Evolutionary conservation across 768 basidiomycete species (phyloP).

Genomic region (Xerocomellus amylosporus): DNA sequence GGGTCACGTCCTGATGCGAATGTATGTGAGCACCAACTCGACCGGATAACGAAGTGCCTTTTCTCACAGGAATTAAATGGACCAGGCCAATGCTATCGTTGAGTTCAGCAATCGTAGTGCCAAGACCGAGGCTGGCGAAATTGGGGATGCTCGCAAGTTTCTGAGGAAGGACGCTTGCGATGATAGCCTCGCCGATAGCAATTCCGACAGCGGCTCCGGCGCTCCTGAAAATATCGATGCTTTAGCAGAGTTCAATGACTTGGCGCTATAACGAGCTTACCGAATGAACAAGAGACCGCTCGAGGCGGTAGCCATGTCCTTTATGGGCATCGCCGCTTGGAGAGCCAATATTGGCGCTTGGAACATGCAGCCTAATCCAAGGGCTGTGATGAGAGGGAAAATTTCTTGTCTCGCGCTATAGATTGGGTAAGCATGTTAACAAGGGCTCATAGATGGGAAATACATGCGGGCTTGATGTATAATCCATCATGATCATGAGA

Average conservation of each 20-base stretch:
- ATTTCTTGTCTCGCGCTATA: conserved; percentile 56
- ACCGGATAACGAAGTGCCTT: not conserved
- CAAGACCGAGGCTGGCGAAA: conserved; percentile 23
- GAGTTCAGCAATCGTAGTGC: conserved; percentile 43
- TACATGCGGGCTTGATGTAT: conserved; percentile 40
- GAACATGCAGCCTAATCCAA: conserved; percentile 66
- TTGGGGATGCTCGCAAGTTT: conserved; percentile 36
- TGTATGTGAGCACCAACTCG: not conserved
- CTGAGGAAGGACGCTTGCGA: conserved; percentile 47
- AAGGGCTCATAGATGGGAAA: not conserved
- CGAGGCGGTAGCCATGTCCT: conserved; percentile 83
- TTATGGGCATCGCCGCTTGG: conserved; percentile 87
- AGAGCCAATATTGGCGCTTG: conserved; percentile 66
- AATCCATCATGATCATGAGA: conserved; percentile 69
- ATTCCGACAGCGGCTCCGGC: conserved; percentile 78
- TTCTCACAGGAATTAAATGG: conserved; percentile 29
- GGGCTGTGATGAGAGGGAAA: conserved; percentile 62
- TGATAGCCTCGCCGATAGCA: conserved; percentile 69
- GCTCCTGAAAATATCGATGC: conserved; percentile 39
- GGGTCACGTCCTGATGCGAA: conserved; percentile 42
- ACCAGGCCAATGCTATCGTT: conserved; percentile 46
- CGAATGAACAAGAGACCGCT: conserved; percentile 68
- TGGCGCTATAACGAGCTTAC: conserved; percentile 29
- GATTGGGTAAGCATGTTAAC: conserved; percentile 5
- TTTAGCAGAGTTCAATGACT: not conserved